A percentile compares a stretch with the other conserved stretches of the same genome.
These are phyloP conservation scores for Exophiala sideris DNA, from an alignment of 2,329 filamentous ascomycete genomes.

Conservation along the genomic window DNA sequence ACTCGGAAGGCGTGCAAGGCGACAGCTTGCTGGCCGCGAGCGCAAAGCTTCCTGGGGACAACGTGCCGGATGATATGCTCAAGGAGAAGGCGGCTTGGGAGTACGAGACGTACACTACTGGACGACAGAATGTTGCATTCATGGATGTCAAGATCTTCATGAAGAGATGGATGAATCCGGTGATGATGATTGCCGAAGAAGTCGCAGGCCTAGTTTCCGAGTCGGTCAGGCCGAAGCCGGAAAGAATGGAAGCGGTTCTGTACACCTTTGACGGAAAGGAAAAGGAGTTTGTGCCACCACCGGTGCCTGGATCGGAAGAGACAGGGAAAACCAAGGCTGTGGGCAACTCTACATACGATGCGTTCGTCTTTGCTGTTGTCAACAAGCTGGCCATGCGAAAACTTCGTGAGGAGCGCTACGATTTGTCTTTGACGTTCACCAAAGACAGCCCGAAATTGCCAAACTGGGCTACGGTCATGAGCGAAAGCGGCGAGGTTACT, in stretches of 20 bases:
- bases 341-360: slow-evolving; percentile 67
- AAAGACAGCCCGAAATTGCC: slow-evolving; percentile 92
- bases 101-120: slow-evolving; percentile 82
- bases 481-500: slow-evolving; percentile 91
- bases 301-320: slow-evolving; percentile 58
- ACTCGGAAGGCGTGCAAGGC: slow-evolving; percentile 45
- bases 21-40: slow-evolving; percentile 37
- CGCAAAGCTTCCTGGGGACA: slow-evolving; percentile 38
- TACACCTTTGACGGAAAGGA: slow-evolving; percentile 95
- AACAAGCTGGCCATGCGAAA: slow-evolving; percentile 93
- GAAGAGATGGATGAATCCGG: slow-evolving; percentile 82
- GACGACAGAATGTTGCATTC: slow-evolving; percentile 89
- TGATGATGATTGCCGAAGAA: slow-evolving; percentile 63
- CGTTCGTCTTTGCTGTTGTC: slow-evolving; percentile 91
- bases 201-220: slow-evolving; percentile 76
- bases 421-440: slow-evolving; percentile 85
- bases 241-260: slow-evolving; percentile 70
- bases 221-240: slow-evolving; percentile 63
- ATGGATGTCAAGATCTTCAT: slow-evolving; percentile 79
- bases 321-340: slow-evolving; percentile 59
- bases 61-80: slow-evolving; percentile 58
- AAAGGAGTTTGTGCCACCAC: slow-evolving; percentile 66
- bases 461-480: slow-evolving; percentile 89
- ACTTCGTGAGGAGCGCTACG: slow-evolving; percentile 88
- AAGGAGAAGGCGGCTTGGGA: slow-evolving; percentile 87